These are phyloP conservation scores for Madurella mycetomatis DNA, from an alignment of 2,329 filamentous ascomycete species.

Conservation along the genomic window DNA sequence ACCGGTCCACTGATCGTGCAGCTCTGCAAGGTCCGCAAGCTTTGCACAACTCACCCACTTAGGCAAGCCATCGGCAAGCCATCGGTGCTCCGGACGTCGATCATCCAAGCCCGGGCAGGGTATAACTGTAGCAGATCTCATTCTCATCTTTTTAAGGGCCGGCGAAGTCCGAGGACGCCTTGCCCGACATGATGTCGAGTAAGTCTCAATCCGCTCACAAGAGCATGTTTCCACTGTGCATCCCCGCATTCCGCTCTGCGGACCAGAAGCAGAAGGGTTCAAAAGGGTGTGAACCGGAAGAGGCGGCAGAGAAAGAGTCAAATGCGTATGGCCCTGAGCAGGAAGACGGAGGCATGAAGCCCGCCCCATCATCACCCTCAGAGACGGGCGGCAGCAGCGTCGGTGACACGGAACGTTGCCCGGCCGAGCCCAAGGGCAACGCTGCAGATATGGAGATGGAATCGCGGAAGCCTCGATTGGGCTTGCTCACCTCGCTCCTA, in stretches of 20 bases:
- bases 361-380: not conserved
- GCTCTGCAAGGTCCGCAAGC: not conserved
- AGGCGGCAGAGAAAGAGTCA: not conserved
- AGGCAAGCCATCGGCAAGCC: not conserved
- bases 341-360: not conserved
- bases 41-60: too few relatives aligned
- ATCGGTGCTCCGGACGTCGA: slow-evolving; percentile 12
- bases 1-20: too few relatives aligned
- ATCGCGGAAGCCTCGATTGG: slow-evolving; percentile 17
- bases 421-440: not conserved
- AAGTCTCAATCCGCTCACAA: slow-evolving; percentile 36
- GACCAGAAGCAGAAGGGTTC: not conserved
- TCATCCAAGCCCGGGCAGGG: slow-evolving; percentile 9
- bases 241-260: slow-evolving; percentile 32
- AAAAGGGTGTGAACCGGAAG: not conserved
- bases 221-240: slow-evolving; percentile 34
- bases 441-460: slow-evolving; percentile 1
- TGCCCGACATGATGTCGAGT: slow-evolving; percentile 43
- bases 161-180: slow-evolving; percentile 17
- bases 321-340: not conserved
- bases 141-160: slow-evolving; percentile 11
- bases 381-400: slow-evolving; percentile 1
- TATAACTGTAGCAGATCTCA: not conserved
- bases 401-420: not conserved
- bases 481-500: slow-evolving; percentile 16